These are phyloP conservation scores for Peziza echinospora DNA, from an alignment of 495 filamentous ascomycete genomes.

Conservation along the genomic window DNA sequence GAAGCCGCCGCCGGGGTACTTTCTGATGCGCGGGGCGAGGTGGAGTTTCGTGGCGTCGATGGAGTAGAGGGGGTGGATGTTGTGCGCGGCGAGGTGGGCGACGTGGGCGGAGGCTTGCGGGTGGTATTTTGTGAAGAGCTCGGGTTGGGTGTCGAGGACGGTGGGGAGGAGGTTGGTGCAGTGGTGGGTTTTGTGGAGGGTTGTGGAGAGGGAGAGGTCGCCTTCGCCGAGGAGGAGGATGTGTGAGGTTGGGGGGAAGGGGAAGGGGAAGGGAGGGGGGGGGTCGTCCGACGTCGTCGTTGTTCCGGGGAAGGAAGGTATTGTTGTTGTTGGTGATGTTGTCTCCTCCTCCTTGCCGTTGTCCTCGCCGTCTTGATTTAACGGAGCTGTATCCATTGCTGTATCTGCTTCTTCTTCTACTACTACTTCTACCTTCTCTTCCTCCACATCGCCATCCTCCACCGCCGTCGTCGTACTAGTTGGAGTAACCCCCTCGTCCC, in stretches of 20 bases:
- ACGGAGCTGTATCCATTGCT: too few species aligned
- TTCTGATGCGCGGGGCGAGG: too few species aligned
- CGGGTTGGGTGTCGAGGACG: constrained; percentile 34
- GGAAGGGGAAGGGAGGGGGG: too few species aligned
- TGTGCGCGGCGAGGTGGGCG: constrained; percentile 27
- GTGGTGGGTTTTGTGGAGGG: constrained; percentile 46
- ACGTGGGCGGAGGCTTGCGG: constrained; percentile 47
- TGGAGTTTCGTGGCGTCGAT: constrained; percentile 52
- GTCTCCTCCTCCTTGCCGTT: background rate
- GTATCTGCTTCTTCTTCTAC: too few species aligned
- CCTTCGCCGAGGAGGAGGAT: constrained; percentile 82
- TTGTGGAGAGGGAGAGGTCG: constrained; percentile 77
- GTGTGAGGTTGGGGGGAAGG: constrained; percentile 45
- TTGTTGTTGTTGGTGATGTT: too few species aligned
- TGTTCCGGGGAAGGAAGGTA: constrained; percentile 19
- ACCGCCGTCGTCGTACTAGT: too few species aligned
- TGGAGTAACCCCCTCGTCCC: too few species aligned
- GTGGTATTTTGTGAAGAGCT: constrained; percentile 43
- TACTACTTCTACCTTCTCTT: too few species aligned
- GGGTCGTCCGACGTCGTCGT: too few species aligned
- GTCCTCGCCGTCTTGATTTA: background rate
- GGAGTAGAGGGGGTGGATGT: constrained; percentile 37
- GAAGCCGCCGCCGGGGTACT: constrained; percentile 31
- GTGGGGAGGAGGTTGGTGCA: constrained; percentile 40
- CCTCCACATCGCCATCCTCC: too few species aligned